phyloP scores from a whole-genome alignment of 345 rosid genomes.

The Schrenkiella parvula region DNA sequence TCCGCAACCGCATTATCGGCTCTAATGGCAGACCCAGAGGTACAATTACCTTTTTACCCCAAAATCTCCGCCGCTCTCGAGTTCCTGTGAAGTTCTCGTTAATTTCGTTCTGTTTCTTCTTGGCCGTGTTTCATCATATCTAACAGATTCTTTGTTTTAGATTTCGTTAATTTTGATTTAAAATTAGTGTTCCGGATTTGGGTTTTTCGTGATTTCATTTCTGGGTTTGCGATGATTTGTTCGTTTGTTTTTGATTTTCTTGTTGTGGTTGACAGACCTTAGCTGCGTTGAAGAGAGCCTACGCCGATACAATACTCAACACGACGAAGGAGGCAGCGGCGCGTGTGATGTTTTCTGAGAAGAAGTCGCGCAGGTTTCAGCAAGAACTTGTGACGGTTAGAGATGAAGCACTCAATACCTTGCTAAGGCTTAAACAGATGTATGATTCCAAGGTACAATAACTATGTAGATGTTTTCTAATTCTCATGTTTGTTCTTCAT shows the following conservation, averaged over 20 bases:
- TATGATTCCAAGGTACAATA: slow-evolving; percentile 63
- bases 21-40: slow-evolving; percentile 60
- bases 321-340: slow-evolving; percentile 92
- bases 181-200: not conserved
- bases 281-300: slow-evolving; percentile 86
- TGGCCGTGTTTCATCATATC: not conserved
- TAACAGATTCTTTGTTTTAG: not conserved
- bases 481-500: not conserved
- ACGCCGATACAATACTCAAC: slow-evolving; percentile 82
- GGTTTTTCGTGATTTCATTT: not conserved
- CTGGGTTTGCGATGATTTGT: slow-evolving; percentile 15
- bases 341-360: slow-evolving; percentile 73
- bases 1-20: slow-evolving; percentile 33
- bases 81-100: not conserved
- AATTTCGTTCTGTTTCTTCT: slow-evolving; percentile 1
- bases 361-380: slow-evolving; percentile 57
- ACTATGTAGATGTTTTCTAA: not conserved
- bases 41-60: slow-evolving; percentile 26
- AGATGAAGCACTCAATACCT: slow-evolving; percentile 66
- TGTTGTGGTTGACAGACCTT: slow-evolving; percentile 44
- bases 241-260: slow-evolving; percentile 4
- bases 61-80: slow-evolving; percentile 20
- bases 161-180: not conserved
- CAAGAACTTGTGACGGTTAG: slow-evolving; percentile 61
- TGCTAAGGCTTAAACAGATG: slow-evolving; percentile 72